Percentiles rank a stretch among this genome's conserved stretches.
phyloP scores from a whole-genome alignment of 2,329 filamentous ascomycete species.

The Chrysoporthe puriensis region DNA sequence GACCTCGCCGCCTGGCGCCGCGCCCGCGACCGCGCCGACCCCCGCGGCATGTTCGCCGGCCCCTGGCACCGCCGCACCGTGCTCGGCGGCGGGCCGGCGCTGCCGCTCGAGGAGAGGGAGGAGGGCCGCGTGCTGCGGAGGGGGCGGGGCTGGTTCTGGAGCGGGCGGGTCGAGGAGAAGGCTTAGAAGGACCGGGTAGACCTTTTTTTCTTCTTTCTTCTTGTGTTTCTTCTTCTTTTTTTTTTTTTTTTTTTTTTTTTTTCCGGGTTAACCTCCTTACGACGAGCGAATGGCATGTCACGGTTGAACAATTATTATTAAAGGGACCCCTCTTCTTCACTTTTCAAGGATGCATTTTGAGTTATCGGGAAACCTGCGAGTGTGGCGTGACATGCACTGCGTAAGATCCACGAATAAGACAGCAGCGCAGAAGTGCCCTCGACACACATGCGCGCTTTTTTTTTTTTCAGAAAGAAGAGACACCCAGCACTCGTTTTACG shows the following conservation, averaged over 20 bases:
- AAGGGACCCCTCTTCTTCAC: not conserved
- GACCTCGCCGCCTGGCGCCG: slow-evolving; percentile 64
- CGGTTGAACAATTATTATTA: not conserved
- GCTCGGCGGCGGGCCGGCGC: slow-evolving; percentile 39
- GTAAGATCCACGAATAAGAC: not conserved
- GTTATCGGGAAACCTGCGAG: not conserved
- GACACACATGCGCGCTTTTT: not conserved
- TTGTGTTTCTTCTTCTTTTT: not conserved
- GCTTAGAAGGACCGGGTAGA: not conserved
- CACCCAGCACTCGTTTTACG: not conserved
- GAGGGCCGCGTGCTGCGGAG: slow-evolving; percentile 20
- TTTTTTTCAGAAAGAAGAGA: not conserved
- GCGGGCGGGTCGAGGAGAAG: slow-evolving; percentile 17
- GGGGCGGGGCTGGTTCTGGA: slow-evolving; percentile 27
- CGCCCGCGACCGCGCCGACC: slow-evolving; percentile 68
- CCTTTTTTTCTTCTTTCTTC: not conserved
- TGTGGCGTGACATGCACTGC: not conserved
- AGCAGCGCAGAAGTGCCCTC: not conserved
- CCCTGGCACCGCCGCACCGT: slow-evolving; percentile 84
- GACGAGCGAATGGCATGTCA: not conserved
- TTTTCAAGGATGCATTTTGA: not conserved
- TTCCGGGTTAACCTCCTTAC: no score
- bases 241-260: not conserved
- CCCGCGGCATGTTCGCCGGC: slow-evolving; percentile 80
- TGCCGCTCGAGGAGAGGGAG: slow-evolving; percentile 30